phyloP scores from a whole-genome alignment of 495 filamentous ascomycete genomes.

The Hypoxylon fragiforme region DNA sequence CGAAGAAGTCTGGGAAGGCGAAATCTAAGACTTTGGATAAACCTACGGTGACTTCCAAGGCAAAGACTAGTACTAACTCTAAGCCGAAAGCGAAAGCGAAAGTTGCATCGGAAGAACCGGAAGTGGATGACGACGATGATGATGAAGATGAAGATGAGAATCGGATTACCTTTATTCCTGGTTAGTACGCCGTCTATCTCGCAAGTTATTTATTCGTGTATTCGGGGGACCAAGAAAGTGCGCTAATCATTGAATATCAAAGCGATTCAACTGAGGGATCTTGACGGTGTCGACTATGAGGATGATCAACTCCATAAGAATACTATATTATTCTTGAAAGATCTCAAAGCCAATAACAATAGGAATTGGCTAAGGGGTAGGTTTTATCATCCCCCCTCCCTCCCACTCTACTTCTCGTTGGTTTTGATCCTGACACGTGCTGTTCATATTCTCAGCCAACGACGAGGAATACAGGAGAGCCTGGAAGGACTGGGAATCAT shows the following conservation, averaged over 20 bases:
- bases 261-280: slow-evolving; percentile 59
- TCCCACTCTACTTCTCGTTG: background rate
- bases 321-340: slow-evolving; percentile 74
- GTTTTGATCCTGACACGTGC: background rate
- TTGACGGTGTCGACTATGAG: slow-evolving; percentile 66
- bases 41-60: background rate
- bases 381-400: slow-evolving; percentile 8
- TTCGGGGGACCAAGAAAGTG: no score
- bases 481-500: slow-evolving; percentile 77
- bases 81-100: slow-evolving; percentile 15
- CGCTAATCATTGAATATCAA: slow-evolving; percentile 3
- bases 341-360: slow-evolving; percentile 77
- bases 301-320: slow-evolving; percentile 77
- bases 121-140: slow-evolving; percentile 37
- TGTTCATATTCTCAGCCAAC: slow-evolving; percentile 57
- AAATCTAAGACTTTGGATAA: slow-evolving; percentile 4
- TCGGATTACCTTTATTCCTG: slow-evolving; percentile 60
- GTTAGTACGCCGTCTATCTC: slow-evolving; percentile 3
- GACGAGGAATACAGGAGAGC: slow-evolving; percentile 76
- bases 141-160: slow-evolving; percentile 43
- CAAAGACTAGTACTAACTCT: background rate
- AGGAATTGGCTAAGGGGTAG: slow-evolving; percentile 80
- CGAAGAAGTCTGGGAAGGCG: slow-evolving; percentile 5
- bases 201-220: no score
- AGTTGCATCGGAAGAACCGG: slow-evolving; percentile 16